Base-by-base conservation (phyloP, 23 red algal genomes). In the Gracilaria vermiculophylla region DNA sequence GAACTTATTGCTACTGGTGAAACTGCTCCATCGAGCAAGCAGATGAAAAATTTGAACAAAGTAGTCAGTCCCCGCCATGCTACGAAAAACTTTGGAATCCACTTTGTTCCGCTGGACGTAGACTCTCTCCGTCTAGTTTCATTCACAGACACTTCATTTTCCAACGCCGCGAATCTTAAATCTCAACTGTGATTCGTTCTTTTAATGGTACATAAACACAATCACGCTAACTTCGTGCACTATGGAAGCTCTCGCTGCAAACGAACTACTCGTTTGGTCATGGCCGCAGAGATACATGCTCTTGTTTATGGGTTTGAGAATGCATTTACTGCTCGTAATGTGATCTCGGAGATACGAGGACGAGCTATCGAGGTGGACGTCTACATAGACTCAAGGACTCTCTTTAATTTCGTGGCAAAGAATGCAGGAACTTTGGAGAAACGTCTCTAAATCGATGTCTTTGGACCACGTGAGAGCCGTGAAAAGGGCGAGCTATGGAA, bases 231-330 rank as follows among this genome's bases (percentile, higher is more conserved):
- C 65, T 58, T 87, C n/a, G 13, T 76, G 4, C 65, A 87, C 33
- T 74, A 76, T 53, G 82, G 82, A 21, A 75, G 43, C n/a, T 60
- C 45, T 2, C 24, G 82, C 10, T 54, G 65, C n/a, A 72, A 74
- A 8, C 43, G 82, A 72, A 47, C 53, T 62, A 19, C 82, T 17
- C 31, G 82, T 52, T 76, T 65, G 6, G 82, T 87, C n/a, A 75
- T 87, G 82, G 82, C 62, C 1, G 69, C 82, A 35, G 82, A 87
- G 49, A 58, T 87, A 37, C 42, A 62, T n/a, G 82, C 82, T 9
- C 62, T 73, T 1, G 65, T 74, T 0, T 62, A 55, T 10, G 82
- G 34, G 15, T 87, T 87, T 87, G 82, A 87, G 29, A 56, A 60
- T 36, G 45, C 77, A 3, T 81, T 34, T 31, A 44, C 34, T 3